Evolutionary conservation across 2,329 filamentous ascomycete species (phyloP).

Genomic region (Bipolaris sorokiniana): DNA sequence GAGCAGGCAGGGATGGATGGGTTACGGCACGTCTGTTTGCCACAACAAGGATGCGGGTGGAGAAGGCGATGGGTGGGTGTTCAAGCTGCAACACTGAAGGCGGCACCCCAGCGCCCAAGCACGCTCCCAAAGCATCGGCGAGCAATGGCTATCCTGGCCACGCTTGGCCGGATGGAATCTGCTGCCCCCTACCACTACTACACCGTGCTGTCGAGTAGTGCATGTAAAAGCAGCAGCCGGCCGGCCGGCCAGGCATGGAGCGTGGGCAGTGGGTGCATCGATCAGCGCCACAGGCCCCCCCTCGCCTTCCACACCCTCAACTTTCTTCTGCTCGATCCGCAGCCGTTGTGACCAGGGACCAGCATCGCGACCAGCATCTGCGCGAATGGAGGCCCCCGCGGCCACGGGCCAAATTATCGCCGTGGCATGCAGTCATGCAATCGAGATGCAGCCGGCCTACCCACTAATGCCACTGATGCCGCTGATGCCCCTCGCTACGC

Average conservation of each 20-base stretch:
- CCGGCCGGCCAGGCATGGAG: neutral
- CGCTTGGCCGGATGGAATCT: slow-evolving; percentile 29
- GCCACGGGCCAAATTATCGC: slow-evolving; percentile 29
- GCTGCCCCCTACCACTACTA: slow-evolving; percentile 12
- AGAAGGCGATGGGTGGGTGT: slow-evolving; percentile 19
- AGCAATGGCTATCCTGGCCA: slow-evolving; percentile 23
- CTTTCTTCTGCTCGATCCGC: slow-evolving; percentile 26
- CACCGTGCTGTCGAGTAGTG: neutral
- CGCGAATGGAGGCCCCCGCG: slow-evolving; percentile 30
- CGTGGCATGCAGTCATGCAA: slow-evolving; percentile 19
- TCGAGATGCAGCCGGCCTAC: slow-evolving; percentile 36
- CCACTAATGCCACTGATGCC: slow-evolving; percentile 24
- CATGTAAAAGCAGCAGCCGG: slow-evolving; percentile 8
- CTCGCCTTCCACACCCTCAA: neutral
- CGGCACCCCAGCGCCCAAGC: no score
- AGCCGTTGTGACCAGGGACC: slow-evolving; percentile 31
- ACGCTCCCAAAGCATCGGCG: slow-evolving; percentile 8
- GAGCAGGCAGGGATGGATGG: slow-evolving; percentile 16
- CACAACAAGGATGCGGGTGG: slow-evolving; percentile 23
- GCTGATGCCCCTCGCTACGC: slow-evolving; percentile 20
- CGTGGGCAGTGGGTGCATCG: slow-evolving; percentile 9
- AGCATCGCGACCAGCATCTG: slow-evolving; percentile 29
- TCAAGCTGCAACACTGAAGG: slow-evolving; percentile 20
- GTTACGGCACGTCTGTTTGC: slow-evolving; percentile 29
- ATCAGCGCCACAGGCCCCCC: slow-evolving; percentile 14